Base-by-base conservation (phyloP, 2,329 filamentous ascomycete species). In the Colletotrichum sp. region DNA sequence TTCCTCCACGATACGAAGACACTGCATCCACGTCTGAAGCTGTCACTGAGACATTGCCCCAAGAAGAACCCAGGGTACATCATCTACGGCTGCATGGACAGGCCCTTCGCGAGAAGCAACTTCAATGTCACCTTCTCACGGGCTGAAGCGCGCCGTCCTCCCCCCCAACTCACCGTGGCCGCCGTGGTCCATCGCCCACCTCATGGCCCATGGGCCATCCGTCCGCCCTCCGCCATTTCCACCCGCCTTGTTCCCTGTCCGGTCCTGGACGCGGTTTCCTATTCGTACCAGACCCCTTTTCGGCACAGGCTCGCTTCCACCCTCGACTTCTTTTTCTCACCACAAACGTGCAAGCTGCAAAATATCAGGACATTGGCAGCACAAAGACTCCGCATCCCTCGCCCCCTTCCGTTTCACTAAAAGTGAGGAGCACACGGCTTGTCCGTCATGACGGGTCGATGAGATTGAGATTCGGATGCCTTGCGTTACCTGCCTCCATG, bases 371-470 rank as follows among this genome's bases (percentile, higher is more conserved):
- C 64, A 44, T 34, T 21, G 39, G 64, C 64, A 68, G 73, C 73
- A 73, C 70, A 68, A 73, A 60, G 64, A 65, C 73, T 76, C 73
- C 70, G 70, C 73, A 73, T 26, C 68, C 34, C 72, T 62, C 52
- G 68, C 72, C 36, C 69, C 64, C 63, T 76, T 73, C 49, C 12
- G 73, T 76, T 69, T 76, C 73, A 76, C 70, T 59, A 60, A 73
- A 34, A 65, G 26, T 68, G 64, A 68, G 57, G 44, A 44, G 28
- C n/a, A n/a, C 26, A 39, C 59, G 63, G 69, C 57, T 55, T 57
- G 34, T 49, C 64, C 70, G 64, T 60, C 59, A 49, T 26, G 32
- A 64, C 57, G 73, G 63, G 57, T 68, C 69, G 34, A 67, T 55
- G 65, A 21, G 16, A 49, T 49, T 49, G 44, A 49, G 44, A 49